Conservation (phyloP, 768 basidiomycete species). For the Panaeolus cyanescens region DNA sequence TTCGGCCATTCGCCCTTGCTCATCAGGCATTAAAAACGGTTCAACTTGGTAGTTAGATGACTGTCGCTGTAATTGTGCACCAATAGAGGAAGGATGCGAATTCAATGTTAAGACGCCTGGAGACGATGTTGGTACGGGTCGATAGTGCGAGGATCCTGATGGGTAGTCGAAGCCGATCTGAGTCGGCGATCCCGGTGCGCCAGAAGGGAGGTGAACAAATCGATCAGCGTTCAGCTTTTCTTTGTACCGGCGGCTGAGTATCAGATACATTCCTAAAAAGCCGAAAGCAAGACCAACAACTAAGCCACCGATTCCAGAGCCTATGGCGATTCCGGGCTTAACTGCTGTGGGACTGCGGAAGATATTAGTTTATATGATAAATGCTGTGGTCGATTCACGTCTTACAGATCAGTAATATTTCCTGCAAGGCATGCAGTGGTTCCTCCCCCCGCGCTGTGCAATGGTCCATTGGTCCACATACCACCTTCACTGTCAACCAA, state of each 20-base stretch:
- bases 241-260: constrained; percentile 30
- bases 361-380: neutral
- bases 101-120: constrained; percentile 13
- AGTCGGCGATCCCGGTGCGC: constrained; percentile 20
- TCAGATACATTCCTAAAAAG: constrained; percentile 27
- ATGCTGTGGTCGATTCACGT: neutral
- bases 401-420: constrained; percentile 21
- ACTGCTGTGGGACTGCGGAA: constrained; percentile 6
- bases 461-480: constrained; percentile 57
- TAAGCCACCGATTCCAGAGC: constrained; percentile 41
- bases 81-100: constrained; percentile 17
- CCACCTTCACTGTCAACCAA: constrained; percentile 51
- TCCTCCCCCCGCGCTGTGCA: constrained; percentile 55
- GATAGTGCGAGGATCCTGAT: constrained; percentile 22
- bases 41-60: constrained; percentile 40
- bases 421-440: constrained; percentile 44
- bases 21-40: constrained; percentile 41
- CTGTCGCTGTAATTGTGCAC: constrained; percentile 6
- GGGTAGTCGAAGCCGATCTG: constrained; percentile 17
- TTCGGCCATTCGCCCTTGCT: constrained; percentile 25
- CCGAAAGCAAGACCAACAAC: constrained; percentile 38
- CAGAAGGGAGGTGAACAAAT: constrained; percentile 27
- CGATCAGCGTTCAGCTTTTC: constrained; percentile 18
- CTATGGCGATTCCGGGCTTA: constrained; percentile 29
- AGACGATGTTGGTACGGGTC: constrained; percentile 26